Percentiles rank a stretch among this genome's conserved stretches.
phyloP scores from a whole-genome alignment of 257 asterid genomes.

The Scutellaria barbata region DNA sequence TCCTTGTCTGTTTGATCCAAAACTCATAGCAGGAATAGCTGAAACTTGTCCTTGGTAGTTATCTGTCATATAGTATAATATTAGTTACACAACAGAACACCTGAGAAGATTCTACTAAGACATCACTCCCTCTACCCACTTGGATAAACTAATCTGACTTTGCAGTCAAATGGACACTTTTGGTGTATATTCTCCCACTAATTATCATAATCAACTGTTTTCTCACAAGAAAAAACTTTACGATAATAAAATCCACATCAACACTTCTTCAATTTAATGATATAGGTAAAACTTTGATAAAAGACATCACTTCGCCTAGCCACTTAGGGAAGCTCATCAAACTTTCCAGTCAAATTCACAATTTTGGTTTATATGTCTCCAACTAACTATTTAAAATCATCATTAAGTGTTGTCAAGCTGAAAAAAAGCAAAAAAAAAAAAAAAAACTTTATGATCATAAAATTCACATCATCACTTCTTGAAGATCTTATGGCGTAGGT shows the following conservation, averaged over 20 bases:
- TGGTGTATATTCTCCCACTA: constrained; percentile 2
- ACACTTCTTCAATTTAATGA: no score
- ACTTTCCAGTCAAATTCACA: no score
- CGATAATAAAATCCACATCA: no score
- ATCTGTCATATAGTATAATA: constrained; percentile 49
- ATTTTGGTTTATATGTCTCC: not conserved
- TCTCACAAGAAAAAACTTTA: constrained; percentile 14
- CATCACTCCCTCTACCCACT: not conserved
- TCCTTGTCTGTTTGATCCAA: constrained; percentile 45
- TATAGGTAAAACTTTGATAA: no score
- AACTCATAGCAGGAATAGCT: constrained; percentile 48
- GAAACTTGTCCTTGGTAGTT: constrained; percentile 59
- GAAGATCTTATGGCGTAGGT: not conserved
- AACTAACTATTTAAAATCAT: not conserved
- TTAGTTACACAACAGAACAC: constrained; percentile 20
- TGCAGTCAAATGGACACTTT: constrained; percentile 15
- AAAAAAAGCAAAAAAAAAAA: no score
- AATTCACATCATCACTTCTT: constrained; percentile 7
- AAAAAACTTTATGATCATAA: not conserved
- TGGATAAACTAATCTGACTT: not conserved
- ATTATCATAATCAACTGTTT: not conserved
- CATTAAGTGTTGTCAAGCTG: constrained; percentile 13
- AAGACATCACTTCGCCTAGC: no score
- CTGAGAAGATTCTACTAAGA: constrained; percentile 12
- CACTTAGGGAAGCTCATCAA: no score